phyloP scores from a whole-genome alignment of 495 filamentous ascomycete species.

The Neurospora sp. region DNA sequence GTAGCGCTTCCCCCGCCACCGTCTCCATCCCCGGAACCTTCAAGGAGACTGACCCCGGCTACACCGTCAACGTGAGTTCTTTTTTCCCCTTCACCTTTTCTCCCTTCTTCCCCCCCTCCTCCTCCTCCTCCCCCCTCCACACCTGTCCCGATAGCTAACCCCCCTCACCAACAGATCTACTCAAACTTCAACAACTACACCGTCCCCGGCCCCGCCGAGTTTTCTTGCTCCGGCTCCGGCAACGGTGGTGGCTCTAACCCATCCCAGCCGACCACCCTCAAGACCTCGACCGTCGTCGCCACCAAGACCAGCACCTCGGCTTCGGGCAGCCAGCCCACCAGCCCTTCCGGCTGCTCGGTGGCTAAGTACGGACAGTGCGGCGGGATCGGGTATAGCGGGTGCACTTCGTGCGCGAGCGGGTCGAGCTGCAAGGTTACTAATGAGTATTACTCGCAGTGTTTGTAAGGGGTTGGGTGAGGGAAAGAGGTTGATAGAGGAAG shows the following conservation, averaged over 20 bases:
- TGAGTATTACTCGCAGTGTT: slow-evolving; percentile 23
- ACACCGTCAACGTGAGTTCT: slow-evolving; percentile 32
- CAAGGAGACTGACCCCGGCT: slow-evolving; percentile 46
- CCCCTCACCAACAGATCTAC: slow-evolving; percentile 14
- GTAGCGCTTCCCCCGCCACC: slow-evolving; percentile 35
- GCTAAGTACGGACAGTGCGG: slow-evolving; percentile 32
- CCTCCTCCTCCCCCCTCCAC: not conserved
- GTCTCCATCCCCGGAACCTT: slow-evolving; percentile 47
- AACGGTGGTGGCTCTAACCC: not conserved
- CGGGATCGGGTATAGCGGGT: slow-evolving; percentile 22
- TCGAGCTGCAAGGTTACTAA: slow-evolving; percentile 17
- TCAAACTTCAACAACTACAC: slow-evolving; percentile 20
- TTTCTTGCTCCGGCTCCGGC: slow-evolving; percentile 10
- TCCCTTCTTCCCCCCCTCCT: not conserved
- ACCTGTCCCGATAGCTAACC: not conserved
- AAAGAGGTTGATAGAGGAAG: not conserved
- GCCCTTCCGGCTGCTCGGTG: slow-evolving; percentile 9
- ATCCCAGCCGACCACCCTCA: not conserved
- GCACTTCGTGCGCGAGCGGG: slow-evolving; percentile 19
- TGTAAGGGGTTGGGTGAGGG: slow-evolving; percentile 4
- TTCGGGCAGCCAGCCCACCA: not conserved
- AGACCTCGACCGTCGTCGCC: not conserved
- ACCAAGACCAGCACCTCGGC: not conserved
- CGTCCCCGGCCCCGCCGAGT: slow-evolving; percentile 20
- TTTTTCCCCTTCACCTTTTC: not conserved